Conservation (phyloP, 2,329 filamentous ascomycete species). For the Dendrostoma leiphaemia region DNA sequence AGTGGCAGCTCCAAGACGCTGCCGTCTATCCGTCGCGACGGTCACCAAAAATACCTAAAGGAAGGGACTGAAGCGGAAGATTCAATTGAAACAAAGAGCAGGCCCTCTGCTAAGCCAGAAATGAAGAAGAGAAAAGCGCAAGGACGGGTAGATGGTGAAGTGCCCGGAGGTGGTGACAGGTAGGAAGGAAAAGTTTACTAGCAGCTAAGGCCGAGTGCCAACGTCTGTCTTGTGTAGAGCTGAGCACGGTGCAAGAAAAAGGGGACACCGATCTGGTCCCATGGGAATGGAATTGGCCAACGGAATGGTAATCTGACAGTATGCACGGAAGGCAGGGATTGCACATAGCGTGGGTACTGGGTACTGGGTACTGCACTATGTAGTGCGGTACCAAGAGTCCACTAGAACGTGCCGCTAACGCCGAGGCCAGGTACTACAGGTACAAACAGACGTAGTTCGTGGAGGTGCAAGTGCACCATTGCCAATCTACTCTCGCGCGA, state of each 20-base stretch:
- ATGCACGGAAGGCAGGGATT: not conserved
- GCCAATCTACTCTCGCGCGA: not conserved
- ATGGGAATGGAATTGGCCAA: slow-evolving; percentile 3
- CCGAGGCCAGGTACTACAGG: not conserved
- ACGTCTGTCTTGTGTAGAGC: not conserved
- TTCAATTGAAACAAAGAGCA: not conserved
- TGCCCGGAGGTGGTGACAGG: not conserved
- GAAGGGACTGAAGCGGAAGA: slow-evolving; percentile 5
- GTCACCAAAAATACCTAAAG: not conserved
- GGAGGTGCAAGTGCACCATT: not conserved
- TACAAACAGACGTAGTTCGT: not conserved
- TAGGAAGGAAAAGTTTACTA: not conserved
- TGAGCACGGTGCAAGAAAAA: not conserved
- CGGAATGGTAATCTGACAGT: slow-evolving; percentile 2
- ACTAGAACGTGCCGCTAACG: not conserved
- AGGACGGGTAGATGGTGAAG: not conserved
- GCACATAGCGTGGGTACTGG: not conserved
- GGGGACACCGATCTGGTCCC: no score
- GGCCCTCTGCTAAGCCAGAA: not conserved
- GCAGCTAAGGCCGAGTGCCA: not conserved
- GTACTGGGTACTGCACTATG: no score
- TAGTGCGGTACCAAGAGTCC: not conserved
- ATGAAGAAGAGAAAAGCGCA: not conserved
- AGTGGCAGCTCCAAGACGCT: not conserved
- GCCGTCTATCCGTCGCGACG: not conserved